Base-by-base conservation (phyloP, 768 basidiomycete genomes). In the Baorangia bicolor region DNA sequence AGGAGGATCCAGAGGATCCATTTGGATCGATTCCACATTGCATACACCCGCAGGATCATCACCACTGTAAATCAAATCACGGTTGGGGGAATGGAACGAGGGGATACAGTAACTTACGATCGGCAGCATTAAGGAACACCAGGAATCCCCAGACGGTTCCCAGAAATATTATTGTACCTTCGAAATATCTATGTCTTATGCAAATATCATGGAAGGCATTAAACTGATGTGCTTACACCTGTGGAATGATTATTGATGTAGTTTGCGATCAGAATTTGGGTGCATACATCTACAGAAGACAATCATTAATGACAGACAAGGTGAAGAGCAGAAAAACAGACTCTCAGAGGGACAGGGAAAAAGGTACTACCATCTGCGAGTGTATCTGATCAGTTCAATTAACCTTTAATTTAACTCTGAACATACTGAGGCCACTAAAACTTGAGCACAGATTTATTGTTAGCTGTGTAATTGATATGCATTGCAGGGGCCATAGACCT, bases 171-270 rank as follows among this genome's bases (percentile, higher is more conserved):
- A 1, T 27, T 21, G 44, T 33, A 11, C 44, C 54, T 60, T 60
- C 5, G 2, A 4, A 7, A 46, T 27, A 30, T 18, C 5, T 43
- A 20, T 48, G 23, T 9, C 30, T 20, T 16, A n/a, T n/a, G 31
- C 10, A 1, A 14, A 34, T 31, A 4, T 7, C 1, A 1, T 21
- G 46, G 23, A 14, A 7, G 39, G 16, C 4, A 18, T 18, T 18
- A 5, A 18, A 25, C 28, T 2, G 13, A 25, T 20, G 10, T 18
- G 2, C 57, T 49, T 38, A 60, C 59, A 60, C 11, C 59, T 60
- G 16, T 11, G 2, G 5, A 12, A 41, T 5, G 10, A 13, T 47
- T 6, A 30, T 18, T 18, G 7, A 23, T 3, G 18, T 1, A n/a
- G 0, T 14, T 14, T 6, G 2, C 4, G 10, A 27, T 10, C 12